phyloP scores from a whole-genome alignment of 495 filamentous ascomycete species.

The Aspergillus sclerotiicarbonarius region DNA sequence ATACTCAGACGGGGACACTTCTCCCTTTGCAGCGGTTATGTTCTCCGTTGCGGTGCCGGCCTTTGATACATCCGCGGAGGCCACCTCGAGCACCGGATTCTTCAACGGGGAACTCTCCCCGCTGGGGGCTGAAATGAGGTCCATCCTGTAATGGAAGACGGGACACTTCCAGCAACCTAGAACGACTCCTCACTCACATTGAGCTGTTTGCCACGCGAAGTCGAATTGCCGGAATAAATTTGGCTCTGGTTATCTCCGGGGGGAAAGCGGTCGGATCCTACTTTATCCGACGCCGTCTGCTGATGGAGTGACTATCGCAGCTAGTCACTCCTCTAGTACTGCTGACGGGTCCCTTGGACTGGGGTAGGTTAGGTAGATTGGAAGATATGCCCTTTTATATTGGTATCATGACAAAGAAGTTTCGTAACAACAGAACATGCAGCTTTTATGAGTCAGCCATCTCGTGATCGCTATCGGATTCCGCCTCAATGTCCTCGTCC shows the following conservation, averaged over 20 bases:
- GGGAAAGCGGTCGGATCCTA: constrained; percentile 27
- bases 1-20: constrained; percentile 36
- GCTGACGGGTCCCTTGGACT: not conserved
- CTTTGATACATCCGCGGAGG: constrained; percentile 22
- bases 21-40: constrained; percentile 26
- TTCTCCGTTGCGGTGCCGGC: constrained; percentile 22
- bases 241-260: constrained; percentile 26
- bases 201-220: constrained; percentile 26
- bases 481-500: constrained; percentile 37
- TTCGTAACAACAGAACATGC: constrained; percentile 20
- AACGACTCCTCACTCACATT: constrained; percentile 34
- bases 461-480: constrained; percentile 49
- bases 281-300: constrained; percentile 37
- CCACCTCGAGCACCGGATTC: constrained; percentile 45
- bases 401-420: constrained; percentile 37
- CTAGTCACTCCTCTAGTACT: no score
- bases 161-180: constrained; percentile 34
- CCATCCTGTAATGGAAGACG: constrained; percentile 38
- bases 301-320: constrained; percentile 7
- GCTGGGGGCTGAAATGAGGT: constrained; percentile 41
- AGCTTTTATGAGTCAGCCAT: constrained; percentile 46
- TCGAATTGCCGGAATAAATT: constrained; percentile 27
- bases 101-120: constrained; percentile 40
- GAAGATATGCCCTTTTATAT: constrained; percentile 16
- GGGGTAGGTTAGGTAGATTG: not conserved